phyloP scores from a whole-genome alignment of 2,329 filamentous ascomycete genomes.

The Fusarium ramigenum region DNA sequence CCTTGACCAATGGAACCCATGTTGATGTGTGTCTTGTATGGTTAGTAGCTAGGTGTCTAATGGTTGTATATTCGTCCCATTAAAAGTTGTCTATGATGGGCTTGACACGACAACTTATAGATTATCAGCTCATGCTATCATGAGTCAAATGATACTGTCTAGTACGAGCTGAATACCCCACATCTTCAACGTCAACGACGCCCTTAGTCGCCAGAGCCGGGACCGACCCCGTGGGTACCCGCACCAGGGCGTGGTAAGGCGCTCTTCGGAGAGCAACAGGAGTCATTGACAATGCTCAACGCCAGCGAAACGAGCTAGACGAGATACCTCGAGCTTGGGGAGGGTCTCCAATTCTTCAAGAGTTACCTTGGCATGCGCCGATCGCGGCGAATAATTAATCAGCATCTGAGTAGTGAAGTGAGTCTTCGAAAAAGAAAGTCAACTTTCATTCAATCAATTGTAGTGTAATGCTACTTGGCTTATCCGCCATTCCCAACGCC shows the following conservation, averaged over 20 bases:
- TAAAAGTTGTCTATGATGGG: background rate
- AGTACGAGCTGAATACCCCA: conserved; percentile 28
- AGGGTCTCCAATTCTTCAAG: background rate
- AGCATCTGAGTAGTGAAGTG: background rate
- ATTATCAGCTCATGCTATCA: background rate
- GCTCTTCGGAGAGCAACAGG: background rate
- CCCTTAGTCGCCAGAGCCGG: conserved; percentile 23
- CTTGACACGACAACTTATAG: conserved; percentile 13
- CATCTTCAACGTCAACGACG: conserved; percentile 36
- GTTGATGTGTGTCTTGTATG: background rate
- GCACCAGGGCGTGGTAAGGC: conserved; percentile 9
- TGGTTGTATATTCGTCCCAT: background rate
- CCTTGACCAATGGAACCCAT: conserved; percentile 38
- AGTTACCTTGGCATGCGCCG: conserved; percentile 2
- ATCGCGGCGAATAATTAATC: background rate
- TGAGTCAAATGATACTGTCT: conserved; percentile 30
- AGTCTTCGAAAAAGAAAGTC: background rate
- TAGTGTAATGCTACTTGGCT: conserved; percentile 7
- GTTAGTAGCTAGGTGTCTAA: background rate
- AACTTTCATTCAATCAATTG: conserved; percentile 11
- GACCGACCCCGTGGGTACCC: conserved; percentile 23
- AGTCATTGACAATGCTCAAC: background rate
- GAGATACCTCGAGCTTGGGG: background rate
- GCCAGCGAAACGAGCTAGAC: background rate
- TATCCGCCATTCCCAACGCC: conserved; percentile 31